Evolutionary conservation across 768 basidiomycete species (phyloP), one percentile per base, ranked within the genome.

Genomic region (Leccinum pellstonianum): DNA sequence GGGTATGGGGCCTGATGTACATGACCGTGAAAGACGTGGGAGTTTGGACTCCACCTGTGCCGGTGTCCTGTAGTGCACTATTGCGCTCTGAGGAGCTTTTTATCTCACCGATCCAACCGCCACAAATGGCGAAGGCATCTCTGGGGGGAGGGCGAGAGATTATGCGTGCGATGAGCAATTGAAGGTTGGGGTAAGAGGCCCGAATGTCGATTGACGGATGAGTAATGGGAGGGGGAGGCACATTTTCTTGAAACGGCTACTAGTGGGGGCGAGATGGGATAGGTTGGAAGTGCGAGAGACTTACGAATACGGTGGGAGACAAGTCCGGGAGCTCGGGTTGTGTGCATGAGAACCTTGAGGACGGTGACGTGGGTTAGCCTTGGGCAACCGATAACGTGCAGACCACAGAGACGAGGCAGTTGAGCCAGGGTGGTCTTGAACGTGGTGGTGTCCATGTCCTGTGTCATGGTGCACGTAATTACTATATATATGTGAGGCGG

Each of bases 321-420:
- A 91, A 75, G 57, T 79, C 84, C 63, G 83, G 81, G 14, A 91
- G 77, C 6, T 75, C 66, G 0, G 87, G 87, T 0, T 82, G 27
- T 84, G 52, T 83, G 75, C 0, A 67, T 61, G 6, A 68, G 59
- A 10, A 81, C 70, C 15, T 72, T 73, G 35, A 91, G 75, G 7
- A 88, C 73, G 37, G 70, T 64, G 10, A 68, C 56, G 63, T 90
- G 86, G 49, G 84, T 79, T 35, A 87, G 68, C 61, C 83, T 82
- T 6, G 80, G 70, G 70, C 90, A 91, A 4, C 77, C 78, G 29
- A 89, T 68, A 31, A 91, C 70, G 69, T 90, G 86, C 3, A 91
- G 77, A 9, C 81, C 82, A 9, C 73, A 71, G 11, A 91, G 77
- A 29, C 75, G 72, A 0, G 87, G 83, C 0, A 90, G 76, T 7